A percentile compares a stretch with the other conserved stretches of the same genome.
These are phyloP conservation scores for Puccinia polysora DNA, from an alignment of 1,284 basidiomycete species.

Conservation along the genomic window DNA sequence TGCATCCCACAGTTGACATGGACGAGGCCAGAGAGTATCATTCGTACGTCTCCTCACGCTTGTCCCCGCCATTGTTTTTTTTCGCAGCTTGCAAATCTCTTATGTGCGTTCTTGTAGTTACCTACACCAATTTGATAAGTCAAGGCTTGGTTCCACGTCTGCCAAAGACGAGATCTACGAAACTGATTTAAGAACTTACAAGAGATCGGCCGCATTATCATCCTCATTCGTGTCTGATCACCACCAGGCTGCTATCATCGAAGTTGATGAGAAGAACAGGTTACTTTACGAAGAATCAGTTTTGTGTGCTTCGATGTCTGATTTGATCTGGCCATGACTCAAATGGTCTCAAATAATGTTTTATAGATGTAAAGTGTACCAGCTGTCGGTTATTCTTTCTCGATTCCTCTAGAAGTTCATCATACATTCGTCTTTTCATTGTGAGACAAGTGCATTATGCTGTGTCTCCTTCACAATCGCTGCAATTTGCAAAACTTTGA, in stretches of 20 bases:
- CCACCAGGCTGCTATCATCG: constrained; percentile 1
- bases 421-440: no score
- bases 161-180: constrained; percentile 27
- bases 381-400: no score
- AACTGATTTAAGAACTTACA: constrained; percentile 32
- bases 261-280: constrained; percentile 33
- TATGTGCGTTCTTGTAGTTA: constrained; percentile 17
- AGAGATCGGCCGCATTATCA: constrained; percentile 9
- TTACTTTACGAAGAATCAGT: constrained; percentile 36
- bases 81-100: background rate
- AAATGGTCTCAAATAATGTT: no score
- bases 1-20: constrained; percentile 21
- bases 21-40: constrained; percentile 38
- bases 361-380: no score
- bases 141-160: constrained; percentile 20
- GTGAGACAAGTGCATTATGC: no score
- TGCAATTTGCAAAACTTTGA: no score
- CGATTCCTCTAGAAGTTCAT: no score
- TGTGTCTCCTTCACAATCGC: no score
- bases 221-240: no score
- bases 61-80: background rate
- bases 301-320: constrained; percentile 10
- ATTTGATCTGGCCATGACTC: no score
- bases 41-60: constrained; percentile 37
- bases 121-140: constrained; percentile 42